Evolutionary conservation across 1,284 basidiomycete genomes (phyloP).

Genomic region (Pseudozyma tsukubaensis): DNA sequence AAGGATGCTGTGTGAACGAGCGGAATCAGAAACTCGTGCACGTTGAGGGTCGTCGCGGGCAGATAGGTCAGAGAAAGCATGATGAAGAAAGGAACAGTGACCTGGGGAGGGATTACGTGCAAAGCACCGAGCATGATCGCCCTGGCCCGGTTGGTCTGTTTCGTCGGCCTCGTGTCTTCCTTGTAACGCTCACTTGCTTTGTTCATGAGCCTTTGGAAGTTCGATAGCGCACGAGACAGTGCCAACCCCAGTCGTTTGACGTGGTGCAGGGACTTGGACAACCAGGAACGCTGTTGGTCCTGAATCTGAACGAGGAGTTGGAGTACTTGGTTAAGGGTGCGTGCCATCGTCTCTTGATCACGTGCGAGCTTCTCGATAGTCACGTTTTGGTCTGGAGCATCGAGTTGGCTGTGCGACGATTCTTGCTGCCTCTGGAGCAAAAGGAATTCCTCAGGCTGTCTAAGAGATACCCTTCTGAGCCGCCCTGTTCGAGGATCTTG

Average conservation of each 20-base stretch:
- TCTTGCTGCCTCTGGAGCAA: no score
- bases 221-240: not conserved
- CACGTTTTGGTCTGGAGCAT: no score
- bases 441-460: no score
- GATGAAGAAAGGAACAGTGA: not conserved
- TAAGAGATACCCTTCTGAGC: no score
- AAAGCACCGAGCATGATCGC: not conserved
- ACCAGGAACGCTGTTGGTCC: not conserved
- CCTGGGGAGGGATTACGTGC: no score
- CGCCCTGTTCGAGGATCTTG: no score
- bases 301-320: no score
- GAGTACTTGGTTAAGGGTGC: no score
- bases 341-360: no score
- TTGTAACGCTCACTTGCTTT: constrained; percentile 2
- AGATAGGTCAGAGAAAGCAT: not conserved
- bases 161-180: not conserved
- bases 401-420: no score
- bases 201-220: not conserved
- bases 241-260: not conserved
- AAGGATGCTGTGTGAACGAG: constrained; percentile 25
- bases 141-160: not conserved
- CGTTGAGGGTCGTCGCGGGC: not conserved
- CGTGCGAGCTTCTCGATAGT: no score
- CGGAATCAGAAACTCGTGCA: not conserved
- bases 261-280: not conserved